These are phyloP conservation scores for Cyclocybe aegerita DNA, from an alignment of 768 basidiomycete genomes.

Conservation along the genomic window DNA sequence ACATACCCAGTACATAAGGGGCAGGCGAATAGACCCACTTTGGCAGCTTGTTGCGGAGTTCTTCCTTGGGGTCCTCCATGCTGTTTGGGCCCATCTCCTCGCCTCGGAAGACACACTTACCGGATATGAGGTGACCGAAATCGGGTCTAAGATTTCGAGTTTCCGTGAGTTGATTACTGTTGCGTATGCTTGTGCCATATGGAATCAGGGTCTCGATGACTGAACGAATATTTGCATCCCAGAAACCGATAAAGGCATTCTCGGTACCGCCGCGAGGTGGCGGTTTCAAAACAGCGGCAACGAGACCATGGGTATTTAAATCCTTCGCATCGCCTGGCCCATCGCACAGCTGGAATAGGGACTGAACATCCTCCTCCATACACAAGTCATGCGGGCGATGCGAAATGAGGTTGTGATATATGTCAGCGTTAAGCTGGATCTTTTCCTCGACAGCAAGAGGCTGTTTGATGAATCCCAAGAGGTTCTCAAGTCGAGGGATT, in stretches of 20 bases:
- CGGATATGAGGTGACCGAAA: no score
- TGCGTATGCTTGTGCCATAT: constrained; percentile 12
- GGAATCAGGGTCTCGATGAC: constrained; percentile 12
- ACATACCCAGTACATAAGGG: no score
- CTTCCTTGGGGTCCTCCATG: no score
- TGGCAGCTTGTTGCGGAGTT: no score
- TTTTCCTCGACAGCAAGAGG: not conserved
- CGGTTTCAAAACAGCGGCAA: not conserved
- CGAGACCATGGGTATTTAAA: no score
- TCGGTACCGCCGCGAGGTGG: no score
- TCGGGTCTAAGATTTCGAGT: constrained; percentile 9
- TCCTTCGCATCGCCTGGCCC: not conserved
- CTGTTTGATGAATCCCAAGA: not conserved
- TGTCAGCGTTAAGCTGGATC: not conserved
- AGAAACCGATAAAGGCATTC: not conserved
- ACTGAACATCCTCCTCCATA: not conserved
- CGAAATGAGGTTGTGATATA: not conserved
- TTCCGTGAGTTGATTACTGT: constrained; percentile 11
- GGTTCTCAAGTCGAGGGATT: no score
- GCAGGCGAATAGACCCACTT: no score
- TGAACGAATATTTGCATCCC: constrained; percentile 19
- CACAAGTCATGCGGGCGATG: not conserved
- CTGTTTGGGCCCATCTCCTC: no score
- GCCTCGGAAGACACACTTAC: no score
- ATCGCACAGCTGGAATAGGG: not conserved